Base-by-base conservation (phyloP, 345 rosid species). In the Raphanus sativus region DNA sequence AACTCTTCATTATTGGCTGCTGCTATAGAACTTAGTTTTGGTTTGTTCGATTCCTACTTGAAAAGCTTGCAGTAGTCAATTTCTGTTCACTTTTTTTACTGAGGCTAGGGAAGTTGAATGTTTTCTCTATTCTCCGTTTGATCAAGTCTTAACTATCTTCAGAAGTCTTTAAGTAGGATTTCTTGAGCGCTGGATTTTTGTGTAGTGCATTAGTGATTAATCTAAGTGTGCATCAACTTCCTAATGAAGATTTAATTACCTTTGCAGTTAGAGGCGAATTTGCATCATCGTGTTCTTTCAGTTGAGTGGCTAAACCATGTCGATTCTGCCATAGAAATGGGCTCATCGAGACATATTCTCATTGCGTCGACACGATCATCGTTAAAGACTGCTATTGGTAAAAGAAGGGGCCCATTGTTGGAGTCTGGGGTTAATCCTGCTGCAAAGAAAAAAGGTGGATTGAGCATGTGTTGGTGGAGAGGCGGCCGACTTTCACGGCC, bases 391-490 rank as follows among this genome's bases (percentile, higher is more conserved):
- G 90, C 89, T 25, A 69, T 84, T 84, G 85, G 89, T 81, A 88
- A 84, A 80, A 94, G 87, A 80, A 86, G 82, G 80, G 86, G 81
- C 63, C 83, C 81, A 75, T 11, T 71, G 63, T 74, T 82, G 30
- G 91, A 91, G 73, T 60, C 60, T 63, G 90, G 87, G 71, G 77
- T 77, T 36, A 88, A 84, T 63, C 87, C 86, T 64, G 79, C 87
- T 62, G 65, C 86, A 30, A 88, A 81, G 82, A 76, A 86, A 81
- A 80, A 87, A 38, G 82, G 86, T 65, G 98, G 92, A 74, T 84
- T 89, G 69, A 69, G 85, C 69, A 84, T 92, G 82, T 85, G 85
- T 77, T 95, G 98, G 98, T 89, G 98, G 98, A 95, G 99, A 74
- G 99, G 99, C 68, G 99, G 99, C 67, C 78, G 79, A 77, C 69